Evolutionary conservation across 2,329 filamentous ascomycete species (phyloP).

Genomic region (Fusarium sp.): DNA sequence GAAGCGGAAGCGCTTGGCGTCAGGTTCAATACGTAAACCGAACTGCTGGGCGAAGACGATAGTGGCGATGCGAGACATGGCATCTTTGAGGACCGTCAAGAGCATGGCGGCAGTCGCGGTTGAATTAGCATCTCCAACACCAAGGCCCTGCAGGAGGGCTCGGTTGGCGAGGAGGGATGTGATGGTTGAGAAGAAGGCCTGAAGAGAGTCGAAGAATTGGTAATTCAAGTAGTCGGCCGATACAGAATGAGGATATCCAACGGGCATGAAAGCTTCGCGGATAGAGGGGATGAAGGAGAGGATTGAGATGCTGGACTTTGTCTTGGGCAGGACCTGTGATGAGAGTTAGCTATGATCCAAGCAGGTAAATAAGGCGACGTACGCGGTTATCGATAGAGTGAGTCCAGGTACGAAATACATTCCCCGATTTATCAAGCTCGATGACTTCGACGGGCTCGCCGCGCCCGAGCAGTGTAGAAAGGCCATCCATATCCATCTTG

Average conservation of each 20-base stretch:
- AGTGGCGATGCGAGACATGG: conserved; percentile 83
- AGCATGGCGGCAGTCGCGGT: conserved; percentile 85
- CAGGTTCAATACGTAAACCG: conserved; percentile 85
- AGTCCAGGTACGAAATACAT: conserved; percentile 53
- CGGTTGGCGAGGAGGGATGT: conserved; percentile 83
- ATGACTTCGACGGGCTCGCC: conserved; percentile 50
- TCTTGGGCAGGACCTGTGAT: conserved; percentile 43
- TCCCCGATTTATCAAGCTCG: conserved; percentile 57
- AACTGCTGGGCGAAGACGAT: conserved; percentile 88
- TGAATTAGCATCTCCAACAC: conserved; percentile 83
- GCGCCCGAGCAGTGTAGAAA: conserved; percentile 45
- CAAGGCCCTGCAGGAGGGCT: conserved; percentile 83
- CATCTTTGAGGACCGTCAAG: conserved; percentile 85
- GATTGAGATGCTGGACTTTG: conserved; percentile 44
- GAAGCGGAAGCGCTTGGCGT: conserved; percentile 91
- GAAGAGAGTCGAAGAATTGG: conserved; percentile 79
- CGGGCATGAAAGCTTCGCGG: conserved; percentile 78
- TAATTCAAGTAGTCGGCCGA: conserved; percentile 86
- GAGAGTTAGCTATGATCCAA: neutral
- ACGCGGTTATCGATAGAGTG: conserved; percentile 49
- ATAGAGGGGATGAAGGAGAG: conserved; percentile 49
- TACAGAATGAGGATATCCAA: conserved; percentile 89
- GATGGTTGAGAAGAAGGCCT: conserved; percentile 87
- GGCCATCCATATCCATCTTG: conserved; percentile 41
- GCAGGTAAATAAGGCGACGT: conserved; percentile 3